Percentiles rank a stretch among this genome's conserved stretches.
Conservation (phyloP, 441 rosid species). For the Metrosideros polymorpha region DNA sequence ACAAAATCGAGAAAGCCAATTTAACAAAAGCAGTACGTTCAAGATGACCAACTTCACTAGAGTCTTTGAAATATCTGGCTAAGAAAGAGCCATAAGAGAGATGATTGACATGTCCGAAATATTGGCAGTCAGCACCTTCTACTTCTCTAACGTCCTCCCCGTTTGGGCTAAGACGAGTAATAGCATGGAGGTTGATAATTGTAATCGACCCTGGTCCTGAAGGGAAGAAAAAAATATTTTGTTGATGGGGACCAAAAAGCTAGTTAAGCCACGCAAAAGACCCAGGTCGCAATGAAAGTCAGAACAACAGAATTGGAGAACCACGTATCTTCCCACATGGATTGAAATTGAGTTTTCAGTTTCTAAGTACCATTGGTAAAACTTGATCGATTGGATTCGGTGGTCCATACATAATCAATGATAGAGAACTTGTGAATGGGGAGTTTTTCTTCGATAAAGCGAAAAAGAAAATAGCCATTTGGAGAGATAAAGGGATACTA, state of each 20-base stretch:
- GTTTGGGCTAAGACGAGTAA: not conserved
- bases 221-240: not conserved
- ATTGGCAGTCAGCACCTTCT: not conserved
- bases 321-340: not conserved
- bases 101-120: not conserved
- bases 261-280: not conserved
- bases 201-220: not conserved
- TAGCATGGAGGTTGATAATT: not conserved
- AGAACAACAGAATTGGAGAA: not conserved
- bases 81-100: not conserved
- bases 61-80: not conserved
- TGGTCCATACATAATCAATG: not conserved
- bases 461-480: too few relatives aligned
- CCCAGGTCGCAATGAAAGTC: not conserved
- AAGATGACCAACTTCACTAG: not conserved
- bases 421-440: not conserved
- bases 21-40: not conserved
- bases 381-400: not conserved
- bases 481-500: not conserved
- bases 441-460: not conserved
- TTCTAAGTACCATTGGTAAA: not conserved
- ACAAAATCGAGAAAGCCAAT: not conserved
- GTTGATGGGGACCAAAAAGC: not conserved
- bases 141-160: not conserved
- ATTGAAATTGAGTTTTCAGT: not conserved